These are phyloP conservation scores for Venturia asperata DNA, from an alignment of 2,329 filamentous ascomycete species.

Conservation along the genomic window DNA sequence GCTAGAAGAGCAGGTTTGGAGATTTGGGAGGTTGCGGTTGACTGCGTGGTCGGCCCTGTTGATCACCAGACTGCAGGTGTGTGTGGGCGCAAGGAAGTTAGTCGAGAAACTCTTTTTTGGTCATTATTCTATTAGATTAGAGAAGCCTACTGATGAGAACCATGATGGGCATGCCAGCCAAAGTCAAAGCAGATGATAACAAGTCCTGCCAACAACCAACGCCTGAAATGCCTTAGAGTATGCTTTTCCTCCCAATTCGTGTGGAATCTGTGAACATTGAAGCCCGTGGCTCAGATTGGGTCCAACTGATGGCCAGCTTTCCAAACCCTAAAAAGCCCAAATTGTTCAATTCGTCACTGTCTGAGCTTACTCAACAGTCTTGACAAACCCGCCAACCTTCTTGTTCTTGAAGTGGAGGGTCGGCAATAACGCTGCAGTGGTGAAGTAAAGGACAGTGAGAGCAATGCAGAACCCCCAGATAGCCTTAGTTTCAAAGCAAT, in stretches of 20 bases:
- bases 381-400: slow-evolving; percentile 31
- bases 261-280: neutral
- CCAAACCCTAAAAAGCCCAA: neutral
- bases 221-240: neutral
- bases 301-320: neutral
- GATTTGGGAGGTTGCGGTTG: too few species aligned
- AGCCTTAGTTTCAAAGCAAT: slow-evolving; percentile 78
- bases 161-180: neutral
- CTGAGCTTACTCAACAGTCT: slow-evolving; percentile 14
- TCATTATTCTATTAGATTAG: slow-evolving; percentile 9
- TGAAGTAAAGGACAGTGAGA: slow-evolving; percentile 47
- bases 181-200: neutral
- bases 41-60: too few species aligned
- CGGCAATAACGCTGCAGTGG: slow-evolving; percentile 39
- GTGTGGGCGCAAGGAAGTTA: too few species aligned
- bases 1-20: too few species aligned
- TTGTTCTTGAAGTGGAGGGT: slow-evolving; percentile 45
- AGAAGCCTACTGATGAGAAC: neutral
- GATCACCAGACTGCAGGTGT: too few species aligned
- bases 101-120: neutral
- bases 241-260: neutral
- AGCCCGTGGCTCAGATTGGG: neutral
- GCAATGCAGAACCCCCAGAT: slow-evolving; percentile 82
- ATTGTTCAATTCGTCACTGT: neutral
- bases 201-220: neutral